phyloP scores from a whole-genome alignment of 768 basidiomycete species.

The Multifurca ochricompacta region DNA sequence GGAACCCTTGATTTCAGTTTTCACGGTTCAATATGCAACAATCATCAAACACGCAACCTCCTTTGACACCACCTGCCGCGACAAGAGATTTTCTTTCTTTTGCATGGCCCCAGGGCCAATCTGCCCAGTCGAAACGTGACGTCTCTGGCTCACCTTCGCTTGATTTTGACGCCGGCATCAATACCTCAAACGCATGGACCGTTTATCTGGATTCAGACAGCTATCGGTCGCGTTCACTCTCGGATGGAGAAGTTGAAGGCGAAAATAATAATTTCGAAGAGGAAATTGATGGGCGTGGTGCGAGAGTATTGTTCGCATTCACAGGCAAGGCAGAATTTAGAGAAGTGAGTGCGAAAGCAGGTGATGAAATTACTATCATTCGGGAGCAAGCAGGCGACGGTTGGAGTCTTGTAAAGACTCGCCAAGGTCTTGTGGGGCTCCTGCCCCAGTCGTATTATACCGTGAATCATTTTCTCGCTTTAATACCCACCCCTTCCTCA shows the following conservation, averaged over 20 bases:
- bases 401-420: constrained; percentile 65
- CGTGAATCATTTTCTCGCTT: constrained; percentile 33
- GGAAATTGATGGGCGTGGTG: constrained; percentile 37
- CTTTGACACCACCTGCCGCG: constrained; percentile 15
- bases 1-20: too few species aligned
- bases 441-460: constrained; percentile 68
- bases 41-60: not conserved
- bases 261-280: constrained; percentile 28
- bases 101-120: constrained; percentile 11
- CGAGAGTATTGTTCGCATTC: constrained; percentile 66
- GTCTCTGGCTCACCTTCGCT: not conserved
- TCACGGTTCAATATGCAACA: constrained; percentile 11
- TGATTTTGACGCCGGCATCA: constrained; percentile 71
- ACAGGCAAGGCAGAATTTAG: constrained; percentile 69
- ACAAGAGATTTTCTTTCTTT: constrained; percentile 12
- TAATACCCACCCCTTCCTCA: not conserved
- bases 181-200: constrained; percentile 73
- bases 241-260: constrained; percentile 41
- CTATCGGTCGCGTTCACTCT: constrained; percentile 35
- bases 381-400: constrained; percentile 69
- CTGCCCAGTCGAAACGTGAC: constrained; percentile 6
- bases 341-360: constrained; percentile 60
- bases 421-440: constrained; percentile 51
- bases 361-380: constrained; percentile 63
- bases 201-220: constrained; percentile 41